Conservation (phyloP, 2,329 filamentous ascomycete genomes). For the Hypomyces perniciosus region DNA sequence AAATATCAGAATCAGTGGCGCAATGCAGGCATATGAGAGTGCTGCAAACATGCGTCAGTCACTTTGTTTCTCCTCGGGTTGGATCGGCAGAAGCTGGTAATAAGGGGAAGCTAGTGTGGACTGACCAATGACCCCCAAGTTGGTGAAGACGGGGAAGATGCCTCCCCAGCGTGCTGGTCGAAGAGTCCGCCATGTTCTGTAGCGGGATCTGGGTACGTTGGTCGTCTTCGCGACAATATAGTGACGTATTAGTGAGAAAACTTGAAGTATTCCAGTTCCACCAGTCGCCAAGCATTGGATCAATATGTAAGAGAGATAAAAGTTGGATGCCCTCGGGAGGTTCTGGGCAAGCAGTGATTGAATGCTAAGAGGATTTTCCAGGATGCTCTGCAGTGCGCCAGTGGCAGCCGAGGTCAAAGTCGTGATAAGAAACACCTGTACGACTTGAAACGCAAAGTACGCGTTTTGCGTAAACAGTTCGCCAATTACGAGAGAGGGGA, state of each 20-base stretch:
- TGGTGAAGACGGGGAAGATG: conserved; percentile 73
- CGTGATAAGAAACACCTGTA: conserved; percentile 86
- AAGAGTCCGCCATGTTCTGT: conserved; percentile 68
- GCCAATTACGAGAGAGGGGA: conserved; percentile 70
- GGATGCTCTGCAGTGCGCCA: conserved; percentile 57
- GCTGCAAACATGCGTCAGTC: conserved; percentile 39
- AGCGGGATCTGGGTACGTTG: conserved; percentile 75
- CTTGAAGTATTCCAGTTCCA: conserved; percentile 66
- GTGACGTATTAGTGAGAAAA: conserved; percentile 53
- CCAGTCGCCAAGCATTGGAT: conserved; percentile 83
- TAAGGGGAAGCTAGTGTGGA: conserved; percentile 13
- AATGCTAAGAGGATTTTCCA: conserved; percentile 54
- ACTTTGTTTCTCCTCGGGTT: background rate
- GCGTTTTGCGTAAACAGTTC: conserved; percentile 87
- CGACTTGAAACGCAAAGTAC: conserved; percentile 85
- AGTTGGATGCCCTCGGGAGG: conserved; percentile 81
- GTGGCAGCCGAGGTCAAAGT: conserved; percentile 78
- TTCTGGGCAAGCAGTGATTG: conserved; percentile 63
- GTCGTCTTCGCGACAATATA: conserved; percentile 63
- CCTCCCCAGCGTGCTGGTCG: conserved; percentile 77
- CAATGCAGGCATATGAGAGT: conserved; percentile 80
- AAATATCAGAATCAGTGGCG: conserved; percentile 78
- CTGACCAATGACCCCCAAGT: conserved; percentile 72
- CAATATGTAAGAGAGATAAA: conserved; percentile 91
- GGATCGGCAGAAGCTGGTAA: background rate